Base-by-base conservation (phyloP, 148 eudicot genomes). In the Heliamphora exappendiculata region DNA sequence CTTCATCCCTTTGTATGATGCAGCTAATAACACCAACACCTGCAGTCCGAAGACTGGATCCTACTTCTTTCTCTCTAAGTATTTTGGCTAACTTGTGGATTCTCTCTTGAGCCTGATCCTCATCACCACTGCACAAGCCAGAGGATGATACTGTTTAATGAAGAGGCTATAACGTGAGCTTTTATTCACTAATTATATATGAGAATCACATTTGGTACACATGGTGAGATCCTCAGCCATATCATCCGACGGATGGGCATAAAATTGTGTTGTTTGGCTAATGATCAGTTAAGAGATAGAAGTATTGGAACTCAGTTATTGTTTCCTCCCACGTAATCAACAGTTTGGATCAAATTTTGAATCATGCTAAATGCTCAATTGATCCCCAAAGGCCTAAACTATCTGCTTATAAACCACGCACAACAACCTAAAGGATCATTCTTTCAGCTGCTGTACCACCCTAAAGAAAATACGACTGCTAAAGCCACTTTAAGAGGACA, bases 101-200 rank as follows among this genome's bases (percentile, higher is more conserved):
- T 85, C 99, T 90, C 86, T 93, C 97, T 87, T 96, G 99, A 83
- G 99, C 99, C 82, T 96, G 99, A 84, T 96, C 99, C 83, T 96
- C 99, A 78, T 96, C 99, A 36, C 99, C 98, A 87, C 99, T 96
- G 89, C 82, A 84, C 57, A 58, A 49, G 53, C 77, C 78, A 76
- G 67, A 66, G 70, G 29, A 59, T 24, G 74, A 66, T 54, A 44
- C 24, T 29, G 55, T 55, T 66, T 60, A 80, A 45, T 42, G 41
- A 69, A 16, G 64, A 39, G 29, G 26, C 37, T 66, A 70, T 29
- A 70, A 33, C 73, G 37, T 9, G 6, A 31, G n/a, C 20, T 72
- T 78, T 53, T 22, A 65, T 73, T 67, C 45, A 41, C 22, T 54
- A 37, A 78, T 47, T 58, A 58, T 16, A 41, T 16, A 62, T 26